These are phyloP conservation scores for Durusdinium trenchii DNA, from an alignment of 73 alveolate species.

Conservation along the genomic window DNA sequence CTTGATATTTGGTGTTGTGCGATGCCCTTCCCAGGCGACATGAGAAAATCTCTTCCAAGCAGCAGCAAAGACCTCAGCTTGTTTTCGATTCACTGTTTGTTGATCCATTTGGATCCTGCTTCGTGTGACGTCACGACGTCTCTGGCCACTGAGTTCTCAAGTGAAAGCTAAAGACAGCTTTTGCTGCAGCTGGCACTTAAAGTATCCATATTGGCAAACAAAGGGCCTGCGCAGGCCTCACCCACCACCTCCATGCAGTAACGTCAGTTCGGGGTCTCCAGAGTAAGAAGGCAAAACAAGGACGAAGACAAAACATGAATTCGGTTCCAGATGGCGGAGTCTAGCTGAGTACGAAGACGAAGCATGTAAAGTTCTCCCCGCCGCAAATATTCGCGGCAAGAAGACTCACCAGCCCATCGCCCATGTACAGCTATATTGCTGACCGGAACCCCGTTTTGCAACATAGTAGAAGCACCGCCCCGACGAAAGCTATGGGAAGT, in stretches of 20 bases:
- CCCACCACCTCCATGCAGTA: background rate
- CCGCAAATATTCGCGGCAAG: constrained; percentile 32
- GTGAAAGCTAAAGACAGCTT: no score
- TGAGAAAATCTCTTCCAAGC: no score
- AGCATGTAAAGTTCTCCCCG: constrained; percentile 35
- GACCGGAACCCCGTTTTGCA: background rate
- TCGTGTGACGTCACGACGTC: no score
- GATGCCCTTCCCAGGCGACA: no score
- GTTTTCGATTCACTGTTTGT: no score
- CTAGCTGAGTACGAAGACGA: background rate
- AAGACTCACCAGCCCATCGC: constrained; percentile 37
- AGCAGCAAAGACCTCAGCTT: no score
- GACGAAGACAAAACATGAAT: background rate
- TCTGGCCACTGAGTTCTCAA: no score
- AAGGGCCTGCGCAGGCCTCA: no score
- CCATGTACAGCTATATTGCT: constrained; percentile 29
- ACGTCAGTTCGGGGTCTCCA: background rate
- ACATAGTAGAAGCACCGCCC: constrained; percentile 15
- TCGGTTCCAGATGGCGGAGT: background rate
- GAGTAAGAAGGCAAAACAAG: background rate
- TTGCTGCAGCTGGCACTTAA: no score
- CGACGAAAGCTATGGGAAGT: constrained; percentile 43
- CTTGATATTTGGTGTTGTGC: no score
- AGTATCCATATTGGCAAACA: no score
- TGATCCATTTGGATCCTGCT: no score